Conservation (phyloP, 768 basidiomycete species). For the Auricularia sp. region DNA sequence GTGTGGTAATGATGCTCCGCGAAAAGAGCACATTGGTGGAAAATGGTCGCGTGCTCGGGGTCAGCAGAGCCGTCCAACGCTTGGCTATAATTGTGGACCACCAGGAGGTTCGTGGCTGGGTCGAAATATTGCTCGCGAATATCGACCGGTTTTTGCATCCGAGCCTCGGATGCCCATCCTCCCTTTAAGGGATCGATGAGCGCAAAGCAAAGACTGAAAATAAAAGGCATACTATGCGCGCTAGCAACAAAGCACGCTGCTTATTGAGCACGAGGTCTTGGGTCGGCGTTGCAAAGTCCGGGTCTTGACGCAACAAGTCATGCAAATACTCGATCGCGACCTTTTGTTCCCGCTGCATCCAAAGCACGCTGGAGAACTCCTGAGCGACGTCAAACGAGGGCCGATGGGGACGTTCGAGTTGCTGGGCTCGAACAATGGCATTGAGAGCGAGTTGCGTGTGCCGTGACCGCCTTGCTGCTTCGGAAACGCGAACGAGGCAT, state of each 20-base stretch:
- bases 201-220: neutral
- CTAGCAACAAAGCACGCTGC: slow-evolving; percentile 24
- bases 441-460: slow-evolving; percentile 80
- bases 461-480: slow-evolving; percentile 56
- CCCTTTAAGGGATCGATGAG: slow-evolving; percentile 41
- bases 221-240: slow-evolving; percentile 48
- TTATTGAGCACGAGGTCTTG: neutral
- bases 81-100: slow-evolving; percentile 8
- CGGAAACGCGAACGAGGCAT: slow-evolving; percentile 62
- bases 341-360: slow-evolving; percentile 78
- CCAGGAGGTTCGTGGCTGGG: slow-evolving; percentile 37
- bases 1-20: slow-evolving; percentile 80
- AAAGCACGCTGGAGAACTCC: slow-evolving; percentile 86
- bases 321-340: slow-evolving; percentile 68
- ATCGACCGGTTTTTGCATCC: slow-evolving; percentile 63
- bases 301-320: slow-evolving; percentile 15
- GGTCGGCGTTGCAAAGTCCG: slow-evolving; percentile 1
- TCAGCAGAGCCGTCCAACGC: slow-evolving; percentile 7
- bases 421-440: slow-evolving; percentile 67
- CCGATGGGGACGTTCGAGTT: slow-evolving; percentile 33
- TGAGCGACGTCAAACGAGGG: slow-evolving; percentile 49
- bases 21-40: slow-evolving; percentile 77
- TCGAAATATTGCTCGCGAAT: slow-evolving; percentile 66
- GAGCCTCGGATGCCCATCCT: slow-evolving; percentile 82
- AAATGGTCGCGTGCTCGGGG: slow-evolving; percentile 45